Evolutionary conservation across 1,284 basidiomycete species (phyloP).

Genomic region (Veloporphyrellus conicus): DNA sequence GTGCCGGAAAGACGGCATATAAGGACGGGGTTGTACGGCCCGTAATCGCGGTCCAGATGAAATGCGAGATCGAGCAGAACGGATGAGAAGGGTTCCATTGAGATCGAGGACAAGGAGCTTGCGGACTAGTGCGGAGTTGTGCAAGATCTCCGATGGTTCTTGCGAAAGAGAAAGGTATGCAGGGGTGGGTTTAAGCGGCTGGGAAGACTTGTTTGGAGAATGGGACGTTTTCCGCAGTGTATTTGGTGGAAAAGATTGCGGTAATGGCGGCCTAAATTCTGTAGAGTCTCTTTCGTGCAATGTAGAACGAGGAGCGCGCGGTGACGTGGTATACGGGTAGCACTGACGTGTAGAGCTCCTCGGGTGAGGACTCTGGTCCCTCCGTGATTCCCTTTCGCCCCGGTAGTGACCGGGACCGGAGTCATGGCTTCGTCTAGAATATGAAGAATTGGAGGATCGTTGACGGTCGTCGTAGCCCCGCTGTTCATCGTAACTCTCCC

Average conservation of each 20-base stretch:
- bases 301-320: constrained; percentile 7
- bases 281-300: constrained; percentile 9
- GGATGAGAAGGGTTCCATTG: constrained; percentile 77
- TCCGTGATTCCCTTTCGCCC: constrained; percentile 7
- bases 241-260: neutral
- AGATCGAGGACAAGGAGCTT: constrained; percentile 80
- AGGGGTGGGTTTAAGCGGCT: constrained; percentile 28
- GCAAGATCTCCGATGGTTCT: constrained; percentile 33
- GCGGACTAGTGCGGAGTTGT: constrained; percentile 37
- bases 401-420: constrained; percentile 5
- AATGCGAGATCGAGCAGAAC: constrained; percentile 37
- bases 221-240: constrained; percentile 5
- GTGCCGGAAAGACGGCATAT: constrained; percentile 57
- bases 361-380: constrained; percentile 5
- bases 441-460: constrained; percentile 9
- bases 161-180: constrained; percentile 40
- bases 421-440: constrained; percentile 7
- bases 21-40: constrained; percentile 57
- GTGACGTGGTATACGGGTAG: constrained; percentile 9
- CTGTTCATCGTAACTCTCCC: constrained; percentile 7
- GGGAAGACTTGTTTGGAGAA: constrained; percentile 1
- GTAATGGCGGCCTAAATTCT: neutral
- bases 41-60: constrained; percentile 33
- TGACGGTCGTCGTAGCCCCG: constrained; percentile 10
- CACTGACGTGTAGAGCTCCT: constrained; percentile 3